Evolutionary conservation across 2,329 filamentous ascomycete genomes (phyloP), one percentile per base, ranked within the genome.

Genomic region (Aphanoascus verrucosus): DNA sequence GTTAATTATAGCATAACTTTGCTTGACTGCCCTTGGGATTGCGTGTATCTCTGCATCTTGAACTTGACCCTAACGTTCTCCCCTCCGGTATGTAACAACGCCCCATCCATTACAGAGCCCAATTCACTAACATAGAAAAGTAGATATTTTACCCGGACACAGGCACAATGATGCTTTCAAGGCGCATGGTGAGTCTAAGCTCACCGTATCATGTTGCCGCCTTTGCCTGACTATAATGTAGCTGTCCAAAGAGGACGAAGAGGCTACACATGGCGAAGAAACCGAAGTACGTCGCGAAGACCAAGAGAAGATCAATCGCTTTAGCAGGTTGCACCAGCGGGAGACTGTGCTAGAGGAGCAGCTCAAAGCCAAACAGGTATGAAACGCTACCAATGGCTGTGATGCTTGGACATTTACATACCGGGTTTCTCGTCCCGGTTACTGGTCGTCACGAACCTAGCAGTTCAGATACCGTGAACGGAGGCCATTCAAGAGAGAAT

Each of bases 231-330:
- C 31, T 14, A 32, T 7, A 17, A 19, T 14, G n/a, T 9, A 97
- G 93, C 85, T 98, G 61, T 88, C 88, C 44, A 94, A 88, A 67
- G 91, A 95, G 68, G 91, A 97, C 64, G 93, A 98, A 72, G 84
- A 76, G 55, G 68, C 83, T 55, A 77, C 83, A 17, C 78, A 77
- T 50, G 79, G 81, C 57, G 86, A 93, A 60, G 93, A 98, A 67
- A 85, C 89, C 63, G 87, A 96, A 71, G 93, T 98, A 55, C 86
- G 93, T 56, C 86, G 90, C 65, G 90, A 97, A 69, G 93, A 98
- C 68, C 93, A 98, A 71, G 90, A 97, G 74, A 94, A 93, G 74
- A 98, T 98, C 81, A 98, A 98, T 74, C 85, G 83, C 60, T 98
- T 98, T 77, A 96, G 90, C 70, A 84, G 89, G 43, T 77, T 98